Conservation (phyloP, 768 basidiomycete species). For the Lentinula lateritia region DNA sequence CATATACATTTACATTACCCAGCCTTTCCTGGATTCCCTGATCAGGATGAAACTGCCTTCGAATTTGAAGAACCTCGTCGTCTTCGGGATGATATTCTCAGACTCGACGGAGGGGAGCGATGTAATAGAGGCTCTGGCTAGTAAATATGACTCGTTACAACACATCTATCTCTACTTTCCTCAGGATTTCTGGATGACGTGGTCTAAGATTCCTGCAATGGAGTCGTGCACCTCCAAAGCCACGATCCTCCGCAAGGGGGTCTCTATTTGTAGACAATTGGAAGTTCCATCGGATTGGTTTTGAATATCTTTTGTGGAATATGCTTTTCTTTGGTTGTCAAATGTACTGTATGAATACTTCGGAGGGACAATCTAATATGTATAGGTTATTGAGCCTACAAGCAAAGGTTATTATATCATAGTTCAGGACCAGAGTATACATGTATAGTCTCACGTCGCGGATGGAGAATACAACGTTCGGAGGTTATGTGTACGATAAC, state of each 20-base stretch:
- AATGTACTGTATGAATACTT: no score
- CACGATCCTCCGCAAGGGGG: neutral
- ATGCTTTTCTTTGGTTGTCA: neutral
- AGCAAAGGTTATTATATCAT: neutral
- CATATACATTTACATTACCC: neutral
- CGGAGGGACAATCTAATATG: neutral
- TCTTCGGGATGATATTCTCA: conserved; percentile 11
- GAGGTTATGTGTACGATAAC: neutral
- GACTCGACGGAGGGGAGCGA: conserved; percentile 8
- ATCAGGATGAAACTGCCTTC: conserved; percentile 9
- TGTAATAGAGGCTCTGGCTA: conserved; percentile 8
- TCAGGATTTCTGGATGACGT: conserved; percentile 10
- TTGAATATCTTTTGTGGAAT: neutral
- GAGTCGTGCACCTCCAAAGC: neutral
- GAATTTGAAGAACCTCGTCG: conserved; percentile 7
- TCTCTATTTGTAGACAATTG: neutral
- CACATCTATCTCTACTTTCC: conserved; percentile 12
- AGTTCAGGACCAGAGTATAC: neutral
- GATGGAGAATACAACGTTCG: neutral
- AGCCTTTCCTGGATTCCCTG: conserved; percentile 9
- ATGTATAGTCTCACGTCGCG: neutral
- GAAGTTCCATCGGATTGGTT: conserved; percentile 1
- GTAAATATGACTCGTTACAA: conserved; percentile 7
- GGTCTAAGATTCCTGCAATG: conserved; percentile 6
- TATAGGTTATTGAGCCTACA: neutral